Conservation (phyloP, 306 rosid genomes). For the Trifolium pratense region DNA sequence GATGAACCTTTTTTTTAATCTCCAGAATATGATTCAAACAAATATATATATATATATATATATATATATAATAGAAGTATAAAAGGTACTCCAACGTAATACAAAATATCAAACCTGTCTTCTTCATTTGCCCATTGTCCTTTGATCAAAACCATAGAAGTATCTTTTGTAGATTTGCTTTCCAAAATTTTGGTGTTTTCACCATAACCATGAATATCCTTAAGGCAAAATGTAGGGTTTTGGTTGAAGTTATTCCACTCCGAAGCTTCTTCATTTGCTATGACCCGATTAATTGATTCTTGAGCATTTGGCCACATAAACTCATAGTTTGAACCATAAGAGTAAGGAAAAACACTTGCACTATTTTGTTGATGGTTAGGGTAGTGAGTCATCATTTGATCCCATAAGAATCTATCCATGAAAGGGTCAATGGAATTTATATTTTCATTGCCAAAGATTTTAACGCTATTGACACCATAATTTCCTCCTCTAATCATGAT, state of each 20-base stretch:
- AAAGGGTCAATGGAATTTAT: conserved; percentile 16
- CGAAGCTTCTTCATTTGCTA: conserved; percentile 41
- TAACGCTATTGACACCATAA: conserved; percentile 18
- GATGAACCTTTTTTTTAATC: not conserved
- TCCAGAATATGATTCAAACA: not conserved
- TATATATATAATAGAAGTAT: too few species aligned
- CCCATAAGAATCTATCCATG: not conserved
- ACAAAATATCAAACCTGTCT: conserved; percentile 57
- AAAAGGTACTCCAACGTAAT: not conserved
- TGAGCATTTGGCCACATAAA: conserved; percentile 17
- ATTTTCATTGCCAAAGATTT: conserved; percentile 28
- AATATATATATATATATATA: not conserved
- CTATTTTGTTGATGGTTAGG: conserved; percentile 20
- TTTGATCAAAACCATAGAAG: conserved; percentile 52
- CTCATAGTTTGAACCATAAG: conserved; percentile 36
- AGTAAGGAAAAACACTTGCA: conserved; percentile 10
- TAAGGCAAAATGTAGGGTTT: conserved; percentile 27
- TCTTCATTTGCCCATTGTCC: conserved; percentile 82
- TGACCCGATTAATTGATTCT: conserved; percentile 31
- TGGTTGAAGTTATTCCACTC: conserved; percentile 40
- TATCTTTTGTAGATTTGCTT: conserved; percentile 47
- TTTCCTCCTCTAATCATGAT: conserved; percentile 16
- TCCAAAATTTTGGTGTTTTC: conserved; percentile 32
- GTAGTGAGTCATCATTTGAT: conserved; percentile 20
- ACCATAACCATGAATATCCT: conserved; percentile 13